Base-by-base conservation (phyloP, 352 stramenopile species). In the Phytophthora sojae region DNA sequence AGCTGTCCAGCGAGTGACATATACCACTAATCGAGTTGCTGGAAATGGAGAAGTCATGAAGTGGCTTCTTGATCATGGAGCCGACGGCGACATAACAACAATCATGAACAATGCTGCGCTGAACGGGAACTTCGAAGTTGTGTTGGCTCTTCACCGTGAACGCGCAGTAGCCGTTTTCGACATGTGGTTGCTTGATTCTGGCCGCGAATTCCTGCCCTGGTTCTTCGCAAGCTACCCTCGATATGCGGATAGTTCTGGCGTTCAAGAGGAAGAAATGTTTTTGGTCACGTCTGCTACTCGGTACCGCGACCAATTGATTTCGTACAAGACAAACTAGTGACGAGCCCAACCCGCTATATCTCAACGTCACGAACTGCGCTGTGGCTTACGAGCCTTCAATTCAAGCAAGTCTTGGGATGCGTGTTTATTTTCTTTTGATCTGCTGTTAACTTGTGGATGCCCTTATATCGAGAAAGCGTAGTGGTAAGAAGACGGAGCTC, bases 341-440 rank as follows among this genome's bases (percentile, higher is more conserved):
- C 35, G 35, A 42, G 35, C 12, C 35, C 4, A 6, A 42, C 12
- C 35, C 35, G 14, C 35, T 17, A 39, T 15, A 4, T 14, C 11
- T 4, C 32, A 39, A 39, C 9, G 12, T 42, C 0, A 42, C 4
- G 35, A 29, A 29, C 21, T 29, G 26, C 26, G 26, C 26, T 29
- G 6, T 30, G 26, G 26, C 0, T 30, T 30, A 30, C 6, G 35
- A n/a, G 35, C 11, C 15, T 44, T 44, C 35, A 44, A n/a, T 15
- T 17, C 35, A n/a, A 42, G 35, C 30, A 94, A 67, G 63, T 94
- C 85, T 47, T 94, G 82, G 19, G 92, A 75, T 23, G 79, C 72
- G 7, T 85, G 85, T 47, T 90, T 80, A 57, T 91, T 94, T 88
- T 76, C 29, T 91, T 94, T 45, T 91, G 75, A 19, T 92, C 69